Evolutionary conservation across 1,139 yeast genomes (phyloP), one percentile per base, ranked within the genome.

Genomic region (Protomyces pachydermus): DNA sequence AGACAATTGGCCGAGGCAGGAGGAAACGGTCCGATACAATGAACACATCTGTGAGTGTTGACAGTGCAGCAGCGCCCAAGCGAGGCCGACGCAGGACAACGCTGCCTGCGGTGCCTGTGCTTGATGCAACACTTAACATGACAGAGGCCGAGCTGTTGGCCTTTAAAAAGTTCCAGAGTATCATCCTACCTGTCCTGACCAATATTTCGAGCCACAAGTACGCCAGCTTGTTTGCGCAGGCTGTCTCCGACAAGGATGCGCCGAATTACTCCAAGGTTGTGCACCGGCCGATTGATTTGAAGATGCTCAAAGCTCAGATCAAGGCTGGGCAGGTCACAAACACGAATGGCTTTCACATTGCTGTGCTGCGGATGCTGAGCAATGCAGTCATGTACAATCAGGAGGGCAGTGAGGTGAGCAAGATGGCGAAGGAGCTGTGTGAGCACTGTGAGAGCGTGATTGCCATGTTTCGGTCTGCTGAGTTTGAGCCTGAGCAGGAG

Each of bases 321-420:
- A 84, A 86, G 68, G 89, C 89, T 74, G 91, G 91, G 76, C 88
- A 88, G 71, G 93, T 93, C 74, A 93, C 88, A 73, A 85, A 86
- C 67, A 95, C 91, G 10, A 95, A 88, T 66, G 91, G 88, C 67
- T 91, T 93, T 73, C 96, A 88, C 72, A 77, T 77, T 38, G 98
- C 95, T 73, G 83, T 93, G 23, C 81, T 89, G 65, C 81, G 91
- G 66, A 88, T 93, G 69, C 90, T 93, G 77, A 79, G 82, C 68
- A 93, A 93, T 77, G 93, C 98, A 77, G 93, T 89, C 75, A 80
- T 82, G 34, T 93, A 93, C 77, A 95, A 93, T 74, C 98, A 98
- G 1, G 96, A 88, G 72, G 96, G 97, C 12, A 86, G 96, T 12
- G 96, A 95, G 57, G 98, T 95, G 45, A 90, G 91, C 74, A 82